Percentiles rank a stretch among this genome's conserved stretches.
Evolutionary conservation across 768 basidiomycete genomes (phyloP).

Genomic region (Polyporus arcularius): DNA sequence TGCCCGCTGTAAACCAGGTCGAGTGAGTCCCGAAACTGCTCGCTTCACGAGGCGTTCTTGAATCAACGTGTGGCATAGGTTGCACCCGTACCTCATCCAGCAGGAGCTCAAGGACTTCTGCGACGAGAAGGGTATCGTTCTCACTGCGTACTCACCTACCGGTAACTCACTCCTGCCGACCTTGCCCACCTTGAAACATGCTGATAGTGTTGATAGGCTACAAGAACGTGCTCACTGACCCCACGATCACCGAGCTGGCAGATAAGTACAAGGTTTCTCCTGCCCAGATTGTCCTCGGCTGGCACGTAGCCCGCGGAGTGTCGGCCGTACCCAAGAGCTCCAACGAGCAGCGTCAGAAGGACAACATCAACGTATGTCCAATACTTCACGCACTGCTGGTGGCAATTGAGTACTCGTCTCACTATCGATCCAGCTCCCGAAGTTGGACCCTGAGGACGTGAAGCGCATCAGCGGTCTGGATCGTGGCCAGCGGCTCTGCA

Average conservation of each 20-base stretch:
- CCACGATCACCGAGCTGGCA: conserved; percentile 45
- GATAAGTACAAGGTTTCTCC: conserved; percentile 47
- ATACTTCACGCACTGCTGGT: neutral
- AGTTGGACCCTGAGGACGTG: conserved; percentile 36
- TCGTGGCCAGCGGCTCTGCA: conserved; percentile 36
- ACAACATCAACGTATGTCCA: conserved; percentile 47
- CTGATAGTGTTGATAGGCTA: conserved; percentile 35
- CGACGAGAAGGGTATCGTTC: conserved; percentile 47
- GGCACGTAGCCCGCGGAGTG: conserved; percentile 50
- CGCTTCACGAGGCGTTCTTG: neutral
- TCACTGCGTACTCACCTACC: conserved; percentile 53
- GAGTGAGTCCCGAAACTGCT: conserved; percentile 25
- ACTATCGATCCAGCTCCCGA: conserved; percentile 30
- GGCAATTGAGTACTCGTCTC: neutral
- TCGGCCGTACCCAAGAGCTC: conserved; percentile 50
- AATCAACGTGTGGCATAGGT: conserved; percentile 25
- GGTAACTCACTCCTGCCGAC: conserved; percentile 28
- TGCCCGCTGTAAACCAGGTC: conserved; percentile 40
- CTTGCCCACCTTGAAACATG: neutral
- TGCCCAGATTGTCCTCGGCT: conserved; percentile 51
- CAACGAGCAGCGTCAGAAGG: conserved; percentile 47
- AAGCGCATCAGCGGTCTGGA: conserved; percentile 34
- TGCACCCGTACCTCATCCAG: conserved; percentile 56
- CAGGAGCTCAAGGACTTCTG: conserved; percentile 49
- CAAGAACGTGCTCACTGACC: conserved; percentile 46